phyloP scores from a whole-genome alignment of 1,284 basidiomycete genomes.

The Ceratobasidium sp. region DNA sequence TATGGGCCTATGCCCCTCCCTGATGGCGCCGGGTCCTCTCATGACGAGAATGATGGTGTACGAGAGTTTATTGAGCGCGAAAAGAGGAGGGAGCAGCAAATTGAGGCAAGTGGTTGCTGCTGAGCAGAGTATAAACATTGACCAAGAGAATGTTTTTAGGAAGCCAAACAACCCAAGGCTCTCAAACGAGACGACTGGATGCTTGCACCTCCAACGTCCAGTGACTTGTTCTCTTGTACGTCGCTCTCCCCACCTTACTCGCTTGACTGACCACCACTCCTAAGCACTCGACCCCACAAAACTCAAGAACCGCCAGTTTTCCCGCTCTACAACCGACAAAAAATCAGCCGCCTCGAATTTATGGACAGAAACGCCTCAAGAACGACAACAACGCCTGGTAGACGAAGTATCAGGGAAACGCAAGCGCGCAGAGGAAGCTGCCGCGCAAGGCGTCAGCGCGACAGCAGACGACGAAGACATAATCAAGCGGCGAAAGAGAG shows the following conservation, averaged over 20 bases:
- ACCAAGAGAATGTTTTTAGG: constrained; percentile 57
- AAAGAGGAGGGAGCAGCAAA: constrained; percentile 71
- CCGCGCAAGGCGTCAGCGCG: constrained; percentile 52
- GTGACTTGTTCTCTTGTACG: constrained; percentile 79
- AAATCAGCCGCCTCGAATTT: constrained; percentile 61
- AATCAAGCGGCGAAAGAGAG: constrained; percentile 65
- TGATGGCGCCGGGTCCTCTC: constrained; percentile 52
- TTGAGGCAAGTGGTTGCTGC: constrained; percentile 62
- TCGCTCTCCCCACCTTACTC: constrained; percentile 48
- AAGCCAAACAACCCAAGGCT: constrained; percentile 76
- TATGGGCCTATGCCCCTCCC: constrained; percentile 81
- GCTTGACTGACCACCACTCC: neutral
- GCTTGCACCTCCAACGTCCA: constrained; percentile 86
- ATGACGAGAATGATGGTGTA: constrained; percentile 68
- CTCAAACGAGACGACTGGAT: constrained; percentile 93
- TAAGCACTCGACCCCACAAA: constrained; percentile 76
- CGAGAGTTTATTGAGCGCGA: constrained; percentile 84
- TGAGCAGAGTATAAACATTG: neutral
- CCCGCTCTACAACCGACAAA: constrained; percentile 64
- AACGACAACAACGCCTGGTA: constrained; percentile 82
- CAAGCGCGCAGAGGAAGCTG: constrained; percentile 70
- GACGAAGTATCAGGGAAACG: constrained; percentile 90
- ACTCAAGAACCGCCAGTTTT: constrained; percentile 78
- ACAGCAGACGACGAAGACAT: constrained; percentile 59
- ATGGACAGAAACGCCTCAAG: constrained; percentile 94